phyloP scores from a whole-genome alignment of 176 grass and related monocot species.

The Lolium perenne region DNA sequence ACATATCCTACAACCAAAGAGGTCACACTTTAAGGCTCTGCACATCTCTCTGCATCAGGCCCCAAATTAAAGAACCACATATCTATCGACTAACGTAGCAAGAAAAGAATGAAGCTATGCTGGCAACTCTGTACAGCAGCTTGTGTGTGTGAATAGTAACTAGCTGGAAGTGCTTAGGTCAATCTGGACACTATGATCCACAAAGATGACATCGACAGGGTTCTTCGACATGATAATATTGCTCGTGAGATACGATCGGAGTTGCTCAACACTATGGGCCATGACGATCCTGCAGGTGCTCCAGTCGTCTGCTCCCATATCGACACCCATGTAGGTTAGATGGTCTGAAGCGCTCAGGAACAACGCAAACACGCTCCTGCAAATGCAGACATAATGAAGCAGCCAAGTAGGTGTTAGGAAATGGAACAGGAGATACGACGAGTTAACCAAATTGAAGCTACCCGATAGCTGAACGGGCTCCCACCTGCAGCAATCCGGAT shows the following conservation, averaged over 20 bases:
- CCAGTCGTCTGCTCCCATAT: constrained; percentile 47
- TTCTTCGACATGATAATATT: not conserved
- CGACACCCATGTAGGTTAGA: constrained; percentile 48
- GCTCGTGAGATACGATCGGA: not conserved
- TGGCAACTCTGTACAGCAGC: not conserved
- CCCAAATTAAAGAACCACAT: not conserved
- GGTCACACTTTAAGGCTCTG: not conserved
- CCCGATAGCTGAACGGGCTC: not conserved
- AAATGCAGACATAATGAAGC: not conserved
- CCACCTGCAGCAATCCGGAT: constrained; percentile 56
- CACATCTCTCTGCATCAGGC: not conserved
- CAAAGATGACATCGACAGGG: not conserved
- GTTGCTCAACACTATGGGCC: not conserved
- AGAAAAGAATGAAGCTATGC: not conserved
- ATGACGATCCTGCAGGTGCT: constrained; percentile 60
- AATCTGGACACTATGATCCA: constrained; percentile 6
- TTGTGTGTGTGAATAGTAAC: not conserved
- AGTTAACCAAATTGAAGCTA: not conserved
- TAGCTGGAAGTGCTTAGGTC: constrained; percentile 10
- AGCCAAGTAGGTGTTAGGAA: not conserved
- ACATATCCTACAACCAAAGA: not conserved
- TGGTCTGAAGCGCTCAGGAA: constrained; percentile 46
- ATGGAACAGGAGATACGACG: not conserved
- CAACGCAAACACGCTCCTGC: constrained; percentile 47
- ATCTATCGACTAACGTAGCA: not conserved